Base-by-base conservation (phyloP, 441 rosid species). In the Viola pubescens region DNA sequence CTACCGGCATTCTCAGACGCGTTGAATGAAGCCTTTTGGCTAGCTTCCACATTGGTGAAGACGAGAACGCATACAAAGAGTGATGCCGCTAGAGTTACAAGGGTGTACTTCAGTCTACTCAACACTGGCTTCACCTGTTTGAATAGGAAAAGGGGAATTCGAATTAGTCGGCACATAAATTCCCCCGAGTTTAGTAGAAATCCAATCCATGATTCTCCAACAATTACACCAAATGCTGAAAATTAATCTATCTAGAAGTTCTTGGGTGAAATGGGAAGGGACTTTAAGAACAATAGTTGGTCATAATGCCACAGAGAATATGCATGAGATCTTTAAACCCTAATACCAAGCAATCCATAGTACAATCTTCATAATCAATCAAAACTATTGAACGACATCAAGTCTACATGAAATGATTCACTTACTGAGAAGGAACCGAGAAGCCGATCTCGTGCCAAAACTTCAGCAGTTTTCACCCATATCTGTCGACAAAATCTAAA, bases 391-490 rank as follows among this genome's bases (percentile, higher is more conserved):
- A 12, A 46, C 13, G 13, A 48, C 10, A 45, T 9, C 6, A 1
- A 60, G 39, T 19, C 54, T 45, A 7, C 46, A 9, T 37, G 26
- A 13, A 13, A 9, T 10, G 13, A 12, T 39, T 12, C 54, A 56
- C 82, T 77, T 74, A 88, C 98, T 4, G 92, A 68, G 70, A 83
- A 88, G 51, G 95, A 87, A 62, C 95, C 94, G 11, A 91, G 95
- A 68, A 91, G 97, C 61, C 97, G 74, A 69, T 91, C 98, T 44
- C 97, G 79, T 9, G 95, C 89, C 81, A 89, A 79, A 69, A 91
- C 77, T 78, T 91, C 76, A 49, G 98, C 87, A 66, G 94, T 87
- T 81, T 91, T 91, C 70, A 89, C 95, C 98, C 97, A 89, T 34
- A 91, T 76, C 95, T 91, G 82, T 65, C 57, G 5, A 63, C 26